Percentiles rank a stretch among this genome's conserved stretches.
Evolutionary conservation across 2,329 filamentous ascomycete species (phyloP).

Genomic region (Aureobasidium mangrovei): DNA sequence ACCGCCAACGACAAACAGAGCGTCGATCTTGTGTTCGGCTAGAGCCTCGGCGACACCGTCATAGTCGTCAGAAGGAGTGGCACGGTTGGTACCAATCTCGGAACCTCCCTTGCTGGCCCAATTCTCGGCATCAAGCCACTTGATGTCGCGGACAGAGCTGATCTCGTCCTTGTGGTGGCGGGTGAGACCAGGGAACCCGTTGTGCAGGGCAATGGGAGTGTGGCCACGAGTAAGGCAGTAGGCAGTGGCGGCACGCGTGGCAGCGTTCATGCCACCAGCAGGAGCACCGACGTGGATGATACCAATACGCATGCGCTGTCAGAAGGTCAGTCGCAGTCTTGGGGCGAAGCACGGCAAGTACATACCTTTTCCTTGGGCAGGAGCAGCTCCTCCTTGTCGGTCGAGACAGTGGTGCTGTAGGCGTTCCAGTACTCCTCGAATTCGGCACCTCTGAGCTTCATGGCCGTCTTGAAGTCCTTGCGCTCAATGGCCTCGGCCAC

Average conservation of each 20-base stretch:
- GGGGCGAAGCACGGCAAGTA: constrained; percentile 1
- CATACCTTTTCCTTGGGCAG: constrained; percentile 63
- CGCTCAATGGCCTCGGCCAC: constrained; percentile 73
- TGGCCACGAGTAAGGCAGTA: constrained; percentile 92
- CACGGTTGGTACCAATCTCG: constrained; percentile 95
- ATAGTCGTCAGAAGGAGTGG: constrained; percentile 80
- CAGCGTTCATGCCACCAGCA: constrained; percentile 96
- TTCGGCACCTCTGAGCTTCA: constrained; percentile 82
- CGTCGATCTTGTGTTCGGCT: constrained; percentile 79
- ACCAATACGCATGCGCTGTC: constrained; percentile 76
- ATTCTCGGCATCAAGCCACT: constrained; percentile 87
- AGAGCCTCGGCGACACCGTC: constrained; percentile 49
- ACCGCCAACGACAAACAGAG: constrained; percentile 73
- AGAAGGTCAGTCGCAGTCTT: background rate
- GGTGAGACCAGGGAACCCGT: constrained; percentile 89
- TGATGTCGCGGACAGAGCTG: constrained; percentile 73
- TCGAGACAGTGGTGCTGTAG: constrained; percentile 83
- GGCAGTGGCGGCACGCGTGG: constrained; percentile 82
- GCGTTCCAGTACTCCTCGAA: constrained; percentile 88
- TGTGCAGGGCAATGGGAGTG: constrained; percentile 85
- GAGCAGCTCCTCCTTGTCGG: constrained; percentile 59
- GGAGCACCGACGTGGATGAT: constrained; percentile 97
- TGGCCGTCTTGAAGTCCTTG: constrained; percentile 80
- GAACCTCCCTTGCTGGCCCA: constrained; percentile 97
- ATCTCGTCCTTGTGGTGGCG: constrained; percentile 77